These are phyloP conservation scores for Dryas integrifolia DNA, from an alignment of 331 rosid genomes.

Conservation along the genomic window DNA sequence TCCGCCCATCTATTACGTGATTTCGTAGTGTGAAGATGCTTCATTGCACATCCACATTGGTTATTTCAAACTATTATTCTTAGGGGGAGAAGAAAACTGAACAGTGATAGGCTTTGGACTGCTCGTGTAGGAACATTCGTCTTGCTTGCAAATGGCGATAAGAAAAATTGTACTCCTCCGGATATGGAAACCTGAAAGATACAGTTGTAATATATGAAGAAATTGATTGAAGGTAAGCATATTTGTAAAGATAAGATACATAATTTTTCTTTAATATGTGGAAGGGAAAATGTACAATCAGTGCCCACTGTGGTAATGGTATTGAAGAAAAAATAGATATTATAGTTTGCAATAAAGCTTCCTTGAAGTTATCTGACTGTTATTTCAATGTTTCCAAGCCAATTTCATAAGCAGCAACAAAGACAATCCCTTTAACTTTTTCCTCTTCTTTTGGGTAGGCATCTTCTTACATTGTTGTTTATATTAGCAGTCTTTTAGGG, in stretches of 20 bases:
- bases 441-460: not conserved
- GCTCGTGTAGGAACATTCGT: not conserved
- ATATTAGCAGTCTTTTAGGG: not conserved
- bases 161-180: constrained; percentile 26
- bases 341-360: constrained; percentile 29
- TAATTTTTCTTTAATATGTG: constrained; percentile 25
- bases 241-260: constrained; percentile 35
- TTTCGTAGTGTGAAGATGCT: constrained; percentile 53
- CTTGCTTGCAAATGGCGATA: constrained; percentile 33
- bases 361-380: constrained; percentile 14
- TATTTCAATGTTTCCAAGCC: not conserved
- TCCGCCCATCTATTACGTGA: constrained; percentile 56
- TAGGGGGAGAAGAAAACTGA: constrained; percentile 3
- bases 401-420: not conserved
- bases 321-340: constrained; percentile 22
- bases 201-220: constrained; percentile 42
- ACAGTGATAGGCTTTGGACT: not conserved
- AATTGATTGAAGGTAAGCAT: constrained; percentile 33
- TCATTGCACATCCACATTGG: constrained; percentile 24
- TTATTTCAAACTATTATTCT: constrained; percentile 18
- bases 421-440: too few relatives aligned
- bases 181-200: constrained; percentile 26
- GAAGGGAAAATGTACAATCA: constrained; percentile 25
- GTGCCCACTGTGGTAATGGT: constrained; percentile 22
- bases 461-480: too few relatives aligned